Evolutionary conservation across 1,284 basidiomycete genomes (phyloP).

Genomic region (Afroboletus lepidellus): DNA sequence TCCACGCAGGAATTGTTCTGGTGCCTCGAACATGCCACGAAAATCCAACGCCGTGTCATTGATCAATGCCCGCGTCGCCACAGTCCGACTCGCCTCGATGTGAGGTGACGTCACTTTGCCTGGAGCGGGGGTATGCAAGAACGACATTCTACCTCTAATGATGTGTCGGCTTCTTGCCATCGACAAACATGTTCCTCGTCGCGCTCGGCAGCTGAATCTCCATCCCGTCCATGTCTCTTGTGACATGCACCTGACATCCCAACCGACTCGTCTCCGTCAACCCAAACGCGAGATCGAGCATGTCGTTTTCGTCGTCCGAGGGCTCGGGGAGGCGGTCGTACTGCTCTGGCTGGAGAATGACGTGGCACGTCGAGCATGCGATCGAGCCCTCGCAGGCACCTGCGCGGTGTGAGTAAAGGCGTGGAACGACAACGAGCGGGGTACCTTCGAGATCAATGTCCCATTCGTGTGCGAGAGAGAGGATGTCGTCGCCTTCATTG

Average conservation of each 20-base stretch:
- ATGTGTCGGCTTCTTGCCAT: conserved; percentile 58
- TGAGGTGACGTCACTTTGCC: too few relatives aligned
- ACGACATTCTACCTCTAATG: conserved; percentile 33
- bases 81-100: too few relatives aligned
- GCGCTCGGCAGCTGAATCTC: conserved; percentile 86
- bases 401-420: conserved; percentile 30
- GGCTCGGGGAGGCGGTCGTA: conserved; percentile 90
- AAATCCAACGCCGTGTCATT: too few relatives aligned
- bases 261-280: conserved; percentile 89
- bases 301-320: conserved; percentile 96
- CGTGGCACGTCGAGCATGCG: conserved; percentile 97
- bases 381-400: conserved; percentile 96
- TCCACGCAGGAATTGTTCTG: too few relatives aligned
- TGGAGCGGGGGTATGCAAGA: too few relatives aligned
- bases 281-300: conserved; percentile 98
- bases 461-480: conserved; percentile 92
- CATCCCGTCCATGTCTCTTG: conserved; percentile 83
- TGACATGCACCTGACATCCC: conserved; percentile 84
- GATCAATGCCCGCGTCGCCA: too few relatives aligned
- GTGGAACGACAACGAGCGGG: neutral
- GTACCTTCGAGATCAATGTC: conserved; percentile 96
- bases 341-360: conserved; percentile 81
- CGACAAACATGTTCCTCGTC: conserved; percentile 97
- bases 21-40: too few relatives aligned
- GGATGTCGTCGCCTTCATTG: conserved; percentile 91